phyloP scores from a whole-genome alignment of 2,329 filamentous ascomycete species.

The Sclerotinia spermophila region DNA sequence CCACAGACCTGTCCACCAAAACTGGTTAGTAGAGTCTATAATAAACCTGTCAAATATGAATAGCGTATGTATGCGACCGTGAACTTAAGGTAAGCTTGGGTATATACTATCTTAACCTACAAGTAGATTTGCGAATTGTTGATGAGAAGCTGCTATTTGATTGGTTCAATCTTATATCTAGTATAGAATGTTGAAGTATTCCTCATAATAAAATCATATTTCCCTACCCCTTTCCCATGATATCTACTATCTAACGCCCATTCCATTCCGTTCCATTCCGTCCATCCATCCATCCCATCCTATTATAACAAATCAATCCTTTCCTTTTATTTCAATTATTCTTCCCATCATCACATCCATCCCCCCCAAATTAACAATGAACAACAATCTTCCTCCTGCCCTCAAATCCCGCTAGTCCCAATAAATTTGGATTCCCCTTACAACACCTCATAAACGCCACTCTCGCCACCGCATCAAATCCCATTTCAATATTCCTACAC shows the following conservation, averaged over 20 bases:
- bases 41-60: not conserved
- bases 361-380: not conserved
- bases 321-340: no score
- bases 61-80: not conserved
- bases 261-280: not conserved
- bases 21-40: not conserved
- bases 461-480: not conserved
- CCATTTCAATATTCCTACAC: slow-evolving; percentile 11
- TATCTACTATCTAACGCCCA: not conserved
- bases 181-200: not conserved
- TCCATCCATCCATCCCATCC: not conserved
- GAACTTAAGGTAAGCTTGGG: no score
- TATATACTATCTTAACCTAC: no score
- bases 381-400: not conserved
- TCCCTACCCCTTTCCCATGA: no score
- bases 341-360: not conserved
- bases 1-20: not conserved
- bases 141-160: no score
- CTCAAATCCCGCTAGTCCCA: not conserved
- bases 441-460: not conserved
- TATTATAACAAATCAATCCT: not conserved
- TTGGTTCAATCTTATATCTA: no score
- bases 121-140: no score
- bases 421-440: not conserved
- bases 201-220: not conserved